Percentiles rank a stretch among this genome's conserved stretches.
Conservation (phyloP, 116 monocot species). For the Thalassia testudinum region DNA sequence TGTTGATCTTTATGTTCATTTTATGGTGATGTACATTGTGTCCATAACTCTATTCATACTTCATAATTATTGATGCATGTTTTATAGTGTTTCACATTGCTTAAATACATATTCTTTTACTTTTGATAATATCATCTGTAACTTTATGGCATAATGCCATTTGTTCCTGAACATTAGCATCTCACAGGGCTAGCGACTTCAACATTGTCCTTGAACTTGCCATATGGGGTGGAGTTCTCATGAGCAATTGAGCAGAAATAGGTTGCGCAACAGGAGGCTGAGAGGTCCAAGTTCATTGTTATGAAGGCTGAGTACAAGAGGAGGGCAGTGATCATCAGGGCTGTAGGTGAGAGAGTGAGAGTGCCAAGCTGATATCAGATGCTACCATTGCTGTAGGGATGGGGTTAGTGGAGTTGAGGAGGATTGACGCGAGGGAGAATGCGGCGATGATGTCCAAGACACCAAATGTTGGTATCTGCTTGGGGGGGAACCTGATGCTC, state of each 20-base stretch:
- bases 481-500: conserved; percentile 42
- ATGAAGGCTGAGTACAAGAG: conserved; percentile 64
- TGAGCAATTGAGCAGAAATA: conserved; percentile 85
- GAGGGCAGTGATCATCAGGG: conserved; percentile 55
- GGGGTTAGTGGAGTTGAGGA: conserved; percentile 57
- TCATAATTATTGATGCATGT: too few relatives aligned
- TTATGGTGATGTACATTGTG: too few relatives aligned
- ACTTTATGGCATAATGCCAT: too few relatives aligned
- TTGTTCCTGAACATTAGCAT: too few relatives aligned
- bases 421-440: conserved; percentile 84
- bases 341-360: conserved; percentile 68
- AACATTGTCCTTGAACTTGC: conserved; percentile 66
- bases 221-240: conserved; percentile 64
- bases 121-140: too few relatives aligned
- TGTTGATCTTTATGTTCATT: too few relatives aligned
- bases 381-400: conserved; percentile 41
- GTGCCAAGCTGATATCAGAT: conserved; percentile 54
- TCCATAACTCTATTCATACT: too few relatives aligned
- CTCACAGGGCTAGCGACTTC: conserved; percentile 52
- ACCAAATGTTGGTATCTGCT: conserved; percentile 54
- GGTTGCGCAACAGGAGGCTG: conserved; percentile 92
- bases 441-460: conserved; percentile 48
- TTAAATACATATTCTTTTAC: too few relatives aligned
- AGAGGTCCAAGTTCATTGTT: conserved; percentile 72
- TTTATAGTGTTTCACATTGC: too few relatives aligned